Evolutionary conservation across 1,139 yeast genomes (phyloP).

Genomic region (Hansenula lynferdii): DNA sequence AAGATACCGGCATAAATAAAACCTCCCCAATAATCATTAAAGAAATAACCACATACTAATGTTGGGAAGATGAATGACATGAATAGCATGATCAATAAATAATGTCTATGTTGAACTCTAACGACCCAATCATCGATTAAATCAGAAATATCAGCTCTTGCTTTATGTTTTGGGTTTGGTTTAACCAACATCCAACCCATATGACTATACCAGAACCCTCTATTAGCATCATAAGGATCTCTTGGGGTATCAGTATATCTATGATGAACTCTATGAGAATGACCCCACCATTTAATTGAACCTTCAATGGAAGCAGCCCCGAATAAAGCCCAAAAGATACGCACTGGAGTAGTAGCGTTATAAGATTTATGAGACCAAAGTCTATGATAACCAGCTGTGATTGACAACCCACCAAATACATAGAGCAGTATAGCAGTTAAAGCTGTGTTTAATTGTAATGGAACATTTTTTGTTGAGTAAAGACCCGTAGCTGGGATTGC

Average conservation of each 20-base stretch:
- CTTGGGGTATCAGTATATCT: conserved; percentile 94
- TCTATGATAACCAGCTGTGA: conserved; percentile 95
- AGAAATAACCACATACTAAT: conserved; percentile 67
- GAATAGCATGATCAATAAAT: conserved; percentile 59
- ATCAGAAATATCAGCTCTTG: conserved; percentile 94
- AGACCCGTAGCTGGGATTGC: conserved; percentile 68
- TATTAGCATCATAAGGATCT: conserved; percentile 97
- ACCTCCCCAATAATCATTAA: conserved; percentile 94
- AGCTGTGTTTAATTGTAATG: conserved; percentile 57
- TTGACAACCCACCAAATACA: conserved; percentile 74
- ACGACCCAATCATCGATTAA: conserved; percentile 88
- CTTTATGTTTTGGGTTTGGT: conserved; percentile 93
- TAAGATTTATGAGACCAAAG: conserved; percentile 88
- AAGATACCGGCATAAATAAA: conserved; percentile 86
- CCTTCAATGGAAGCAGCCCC: conserved; percentile 98
- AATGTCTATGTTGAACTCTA: conserved; percentile 90
- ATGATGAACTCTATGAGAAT: conserved; percentile 96
- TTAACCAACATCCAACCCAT: conserved; percentile 96
- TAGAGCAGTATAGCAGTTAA: conserved; percentile 60
- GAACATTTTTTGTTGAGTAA: conserved; percentile 44
- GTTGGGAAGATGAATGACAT: conserved; percentile 75
- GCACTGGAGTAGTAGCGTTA: conserved; percentile 66
- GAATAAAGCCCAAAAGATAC: conserved; percentile 69
- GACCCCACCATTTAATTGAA: conserved; percentile 98
- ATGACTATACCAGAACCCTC: conserved; percentile 94